Conservation (phyloP, 2,329 filamentous ascomycete genomes). For the Penicillium sp. region DNA sequence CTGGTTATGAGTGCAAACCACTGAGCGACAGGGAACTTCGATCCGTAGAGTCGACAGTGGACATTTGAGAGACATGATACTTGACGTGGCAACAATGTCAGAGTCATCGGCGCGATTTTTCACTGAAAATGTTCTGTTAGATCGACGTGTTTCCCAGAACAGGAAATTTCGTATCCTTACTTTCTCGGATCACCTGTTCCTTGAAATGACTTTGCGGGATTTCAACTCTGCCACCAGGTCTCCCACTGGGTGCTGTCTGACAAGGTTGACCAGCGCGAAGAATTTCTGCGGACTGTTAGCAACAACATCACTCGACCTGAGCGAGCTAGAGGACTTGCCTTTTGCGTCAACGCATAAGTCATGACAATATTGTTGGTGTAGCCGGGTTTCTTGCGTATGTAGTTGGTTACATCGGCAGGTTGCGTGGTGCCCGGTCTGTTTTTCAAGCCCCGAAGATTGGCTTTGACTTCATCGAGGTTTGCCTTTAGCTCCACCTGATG, state of each 20-base stretch:
- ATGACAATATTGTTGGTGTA: constrained; percentile 76
- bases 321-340: constrained; percentile 52
- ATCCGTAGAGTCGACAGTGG: constrained; percentile 84
- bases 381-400: constrained; percentile 60
- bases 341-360: constrained; percentile 86
- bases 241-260: constrained; percentile 65
- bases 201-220: constrained; percentile 66
- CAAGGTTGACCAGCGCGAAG: constrained; percentile 68
- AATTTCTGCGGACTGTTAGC: constrained; percentile 55
- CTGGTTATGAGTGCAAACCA: constrained; percentile 78
- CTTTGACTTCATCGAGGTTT: constrained; percentile 80
- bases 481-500: constrained; percentile 89
- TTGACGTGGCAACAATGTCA: constrained; percentile 84
- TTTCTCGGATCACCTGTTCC: constrained; percentile 73
- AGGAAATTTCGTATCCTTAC: constrained; percentile 44
- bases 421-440: constrained; percentile 93
- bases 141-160: background rate
- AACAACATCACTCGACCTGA: background rate
- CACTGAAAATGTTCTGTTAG: constrained; percentile 50
- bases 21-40: constrained; percentile 70
- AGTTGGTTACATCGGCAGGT: constrained; percentile 81
- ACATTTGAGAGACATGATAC: constrained; percentile 85
- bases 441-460: constrained; percentile 90
- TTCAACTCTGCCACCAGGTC: constrained; percentile 66
- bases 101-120: constrained; percentile 74